Conservation (phyloP, 1,139 yeast genomes). For the Torulaspora pretoriensis region DNA sequence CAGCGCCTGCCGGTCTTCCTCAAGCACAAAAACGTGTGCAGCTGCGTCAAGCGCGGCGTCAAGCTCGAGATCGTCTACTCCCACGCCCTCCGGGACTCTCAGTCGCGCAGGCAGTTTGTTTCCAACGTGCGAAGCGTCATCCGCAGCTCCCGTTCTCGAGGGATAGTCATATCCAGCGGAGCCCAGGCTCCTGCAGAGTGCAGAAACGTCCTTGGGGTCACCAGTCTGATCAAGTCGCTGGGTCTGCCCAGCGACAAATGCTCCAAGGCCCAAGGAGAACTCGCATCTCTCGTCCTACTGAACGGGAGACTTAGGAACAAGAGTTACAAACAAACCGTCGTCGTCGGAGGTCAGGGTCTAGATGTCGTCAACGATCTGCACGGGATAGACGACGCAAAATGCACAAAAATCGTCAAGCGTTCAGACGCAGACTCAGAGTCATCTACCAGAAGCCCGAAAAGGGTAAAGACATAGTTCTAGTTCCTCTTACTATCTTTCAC, state of each 20-base stretch:
- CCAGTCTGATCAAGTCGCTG: constrained; percentile 59
- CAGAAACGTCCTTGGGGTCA: constrained; percentile 64
- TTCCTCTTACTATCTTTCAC: not conserved
- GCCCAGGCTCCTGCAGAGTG: constrained; percentile 55
- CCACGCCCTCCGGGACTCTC: constrained; percentile 44
- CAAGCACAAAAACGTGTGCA: constrained; percentile 78
- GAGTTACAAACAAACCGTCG: constrained; percentile 65
- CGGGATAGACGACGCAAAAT: constrained; percentile 14
- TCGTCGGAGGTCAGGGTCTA: constrained; percentile 28
- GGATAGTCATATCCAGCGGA: constrained; percentile 76
- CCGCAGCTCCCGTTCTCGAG: constrained; percentile 79
- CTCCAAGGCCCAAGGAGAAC: constrained; percentile 53
- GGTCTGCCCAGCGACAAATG: constrained; percentile 58
- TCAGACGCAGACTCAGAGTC: not conserved
- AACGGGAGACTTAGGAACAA: constrained; percentile 68
- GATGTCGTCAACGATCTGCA: constrained; percentile 18
- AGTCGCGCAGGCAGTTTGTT: constrained; percentile 55
- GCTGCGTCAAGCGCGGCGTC: constrained; percentile 74
- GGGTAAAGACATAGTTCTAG: constrained; percentile 2
- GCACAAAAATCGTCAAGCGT: constrained; percentile 21
- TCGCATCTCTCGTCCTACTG: constrained; percentile 59
- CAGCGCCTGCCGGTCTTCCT: constrained; percentile 69
- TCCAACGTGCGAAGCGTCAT: constrained; percentile 69
- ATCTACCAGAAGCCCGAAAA: constrained; percentile 3
- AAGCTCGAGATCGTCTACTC: constrained; percentile 75